These are phyloP conservation scores for Gymnopus androsaceus DNA, from an alignment of 1,284 basidiomycete species.

Conservation along the genomic window DNA sequence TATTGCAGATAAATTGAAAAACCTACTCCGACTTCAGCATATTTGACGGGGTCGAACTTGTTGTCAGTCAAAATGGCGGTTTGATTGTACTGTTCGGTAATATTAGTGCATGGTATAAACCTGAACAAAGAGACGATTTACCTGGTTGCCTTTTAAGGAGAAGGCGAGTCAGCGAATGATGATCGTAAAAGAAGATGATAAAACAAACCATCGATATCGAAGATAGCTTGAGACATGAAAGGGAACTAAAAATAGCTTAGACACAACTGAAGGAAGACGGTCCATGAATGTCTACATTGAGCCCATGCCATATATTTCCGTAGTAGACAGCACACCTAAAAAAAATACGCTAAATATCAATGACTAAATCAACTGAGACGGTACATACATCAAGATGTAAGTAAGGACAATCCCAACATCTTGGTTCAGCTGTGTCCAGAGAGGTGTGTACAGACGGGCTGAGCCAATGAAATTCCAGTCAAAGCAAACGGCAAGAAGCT, in stretches of 20 bases:
- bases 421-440: slow-evolving; percentile 17
- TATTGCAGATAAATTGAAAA: background rate
- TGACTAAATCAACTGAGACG: no score
- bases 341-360: no score
- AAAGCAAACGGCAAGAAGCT: slow-evolving; percentile 14
- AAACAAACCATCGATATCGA: slow-evolving; percentile 11
- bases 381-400: slow-evolving; percentile 21
- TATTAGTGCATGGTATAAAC: no score
- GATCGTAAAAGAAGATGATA: no score
- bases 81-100: slow-evolving; percentile 11
- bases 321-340: slow-evolving; percentile 21
- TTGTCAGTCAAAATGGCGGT: slow-evolving; percentile 19
- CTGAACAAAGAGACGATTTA: no score
- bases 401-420: slow-evolving; percentile 14
- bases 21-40: slow-evolving; percentile 18
- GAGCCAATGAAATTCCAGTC: slow-evolving; percentile 18
- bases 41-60: slow-evolving; percentile 20
- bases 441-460: slow-evolving; percentile 9
- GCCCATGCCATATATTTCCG: slow-evolving; percentile 21
- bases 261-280: background rate
- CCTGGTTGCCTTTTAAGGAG: no score
- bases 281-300: background rate
- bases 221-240: slow-evolving; percentile 18
- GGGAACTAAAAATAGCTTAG: slow-evolving; percentile 9
- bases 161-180: no score